Conservation (phyloP, 495 filamentous ascomycete species). For the Podospora tetraspora region DNA sequence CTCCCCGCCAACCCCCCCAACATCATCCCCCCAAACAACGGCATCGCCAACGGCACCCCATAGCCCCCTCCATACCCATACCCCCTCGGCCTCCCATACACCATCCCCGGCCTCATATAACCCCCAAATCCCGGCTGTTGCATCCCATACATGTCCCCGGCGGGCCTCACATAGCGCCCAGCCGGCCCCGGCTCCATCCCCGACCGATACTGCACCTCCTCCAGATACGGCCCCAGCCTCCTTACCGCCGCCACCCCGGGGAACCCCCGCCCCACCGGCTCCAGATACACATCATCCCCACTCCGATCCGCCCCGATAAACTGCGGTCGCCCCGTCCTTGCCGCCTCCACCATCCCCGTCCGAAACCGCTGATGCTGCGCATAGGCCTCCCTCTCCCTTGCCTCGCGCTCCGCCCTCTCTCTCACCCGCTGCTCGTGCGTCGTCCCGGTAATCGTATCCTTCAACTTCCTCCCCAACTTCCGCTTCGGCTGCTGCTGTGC, state of each 20-base stretch:
- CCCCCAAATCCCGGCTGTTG: neutral
- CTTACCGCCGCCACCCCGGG: constrained; percentile 17
- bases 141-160: constrained; percentile 17
- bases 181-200: constrained; percentile 1
- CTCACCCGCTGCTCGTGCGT: constrained; percentile 21
- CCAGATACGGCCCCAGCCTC: constrained; percentile 21
- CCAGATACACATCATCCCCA: constrained; percentile 20
- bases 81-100: constrained; percentile 9
- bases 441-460: constrained; percentile 26
- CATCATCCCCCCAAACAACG: constrained; percentile 5
- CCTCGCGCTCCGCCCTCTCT: constrained; percentile 12
- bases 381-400: constrained; percentile 22
- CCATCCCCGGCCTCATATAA: neutral
- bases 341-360: constrained; percentile 18
- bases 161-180: constrained; percentile 24
- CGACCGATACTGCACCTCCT: constrained; percentile 21
- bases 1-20: neutral
- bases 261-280: constrained; percentile 22
- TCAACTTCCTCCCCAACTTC: constrained; percentile 18
- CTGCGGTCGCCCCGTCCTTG: constrained; percentile 17
- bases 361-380: constrained; percentile 25
- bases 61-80: neutral
- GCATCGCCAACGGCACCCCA: neutral
- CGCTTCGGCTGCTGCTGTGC: neutral
- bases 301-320: constrained; percentile 20